These are phyloP conservation scores for Ceratocystis variospora DNA, from an alignment of 2,329 filamentous ascomycete species.

Conservation along the genomic window DNA sequence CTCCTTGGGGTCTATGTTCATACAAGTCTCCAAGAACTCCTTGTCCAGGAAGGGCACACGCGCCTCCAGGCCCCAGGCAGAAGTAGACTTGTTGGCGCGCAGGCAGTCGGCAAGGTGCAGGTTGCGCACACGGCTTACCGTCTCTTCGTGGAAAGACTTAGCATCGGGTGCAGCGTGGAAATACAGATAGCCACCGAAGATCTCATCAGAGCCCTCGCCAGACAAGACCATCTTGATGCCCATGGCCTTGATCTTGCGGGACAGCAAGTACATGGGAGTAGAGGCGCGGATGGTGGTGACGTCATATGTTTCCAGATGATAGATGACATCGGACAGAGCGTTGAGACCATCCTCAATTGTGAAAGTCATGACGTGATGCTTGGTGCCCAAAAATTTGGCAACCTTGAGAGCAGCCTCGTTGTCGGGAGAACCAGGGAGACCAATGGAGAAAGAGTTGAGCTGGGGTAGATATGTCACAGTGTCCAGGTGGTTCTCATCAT, in stretches of 20 bases:
- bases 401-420: constrained; percentile 85
- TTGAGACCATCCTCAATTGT: constrained; percentile 95
- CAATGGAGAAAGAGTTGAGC: constrained; percentile 97
- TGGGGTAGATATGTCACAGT: constrained; percentile 86
- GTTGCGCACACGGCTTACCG: constrained; percentile 88
- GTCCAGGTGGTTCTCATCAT: constrained; percentile 77
- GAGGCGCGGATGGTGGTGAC: constrained; percentile 97
- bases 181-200: constrained; percentile 96
- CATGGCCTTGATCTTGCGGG: constrained; percentile 98
- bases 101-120: constrained; percentile 92
- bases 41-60: constrained; percentile 97
- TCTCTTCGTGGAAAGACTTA: constrained; percentile 90
- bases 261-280: constrained; percentile 95
- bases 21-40: constrained; percentile 80
- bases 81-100: constrained; percentile 97
- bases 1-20: constrained; percentile 87
- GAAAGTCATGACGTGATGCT: constrained; percentile 97
- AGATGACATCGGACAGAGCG: constrained; percentile 93
- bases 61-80: constrained; percentile 94
- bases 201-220: constrained; percentile 94
- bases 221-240: constrained; percentile 99
- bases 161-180: constrained; percentile 90
- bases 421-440: constrained; percentile 82
- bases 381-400: constrained; percentile 90
- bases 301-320: constrained; percentile 93